Percentiles rank a stretch among this genome's conserved stretches.
Evolutionary conservation across 805 yeast genomes (phyloP).

Genomic region (Candida vaughaniae): DNA sequence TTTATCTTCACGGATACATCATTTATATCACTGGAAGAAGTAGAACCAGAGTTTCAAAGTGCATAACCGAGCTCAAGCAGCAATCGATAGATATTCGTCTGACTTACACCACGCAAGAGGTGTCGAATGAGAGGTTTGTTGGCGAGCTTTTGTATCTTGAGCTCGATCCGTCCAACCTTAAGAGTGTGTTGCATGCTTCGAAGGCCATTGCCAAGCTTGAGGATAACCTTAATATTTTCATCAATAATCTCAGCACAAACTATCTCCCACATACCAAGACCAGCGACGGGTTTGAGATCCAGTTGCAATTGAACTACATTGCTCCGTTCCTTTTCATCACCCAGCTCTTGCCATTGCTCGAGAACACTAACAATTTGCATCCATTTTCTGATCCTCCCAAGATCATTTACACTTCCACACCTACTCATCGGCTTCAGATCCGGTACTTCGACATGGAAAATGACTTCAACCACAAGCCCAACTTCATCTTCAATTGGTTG

Average conservation of each 20-base stretch:
- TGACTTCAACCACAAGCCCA: constrained; percentile 59
- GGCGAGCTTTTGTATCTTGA: constrained; percentile 41
- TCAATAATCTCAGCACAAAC: constrained; percentile 81
- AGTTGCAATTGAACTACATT: constrained; percentile 74
- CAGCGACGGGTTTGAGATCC: constrained; percentile 71
- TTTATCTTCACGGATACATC: constrained; percentile 74
- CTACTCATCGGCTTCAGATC: constrained; percentile 59
- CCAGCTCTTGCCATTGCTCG: constrained; percentile 50
- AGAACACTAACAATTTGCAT: constrained; percentile 29
- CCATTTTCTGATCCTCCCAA: constrained; percentile 43
- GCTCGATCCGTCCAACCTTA: constrained; percentile 33
- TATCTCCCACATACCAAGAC: constrained; percentile 69
- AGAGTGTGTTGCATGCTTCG: constrained; percentile 44
- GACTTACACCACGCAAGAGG: constrained; percentile 21
- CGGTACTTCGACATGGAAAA: constrained; percentile 47
- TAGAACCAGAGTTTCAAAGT: constrained; percentile 50
- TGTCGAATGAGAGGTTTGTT: constrained; percentile 19
- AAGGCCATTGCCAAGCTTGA: constrained; percentile 47
- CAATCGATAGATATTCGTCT: constrained; percentile 46
- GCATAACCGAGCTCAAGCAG: constrained; percentile 52
- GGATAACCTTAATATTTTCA: constrained; percentile 53
- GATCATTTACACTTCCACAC: constrained; percentile 61
- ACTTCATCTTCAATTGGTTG: constrained; percentile 70
- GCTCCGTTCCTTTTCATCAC: constrained; percentile 64
- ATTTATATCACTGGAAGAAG: constrained; percentile 77